These are phyloP conservation scores for Davidsoniella australis DNA, from an alignment of 2,329 filamentous ascomycete genomes.

Conservation along the genomic window DNA sequence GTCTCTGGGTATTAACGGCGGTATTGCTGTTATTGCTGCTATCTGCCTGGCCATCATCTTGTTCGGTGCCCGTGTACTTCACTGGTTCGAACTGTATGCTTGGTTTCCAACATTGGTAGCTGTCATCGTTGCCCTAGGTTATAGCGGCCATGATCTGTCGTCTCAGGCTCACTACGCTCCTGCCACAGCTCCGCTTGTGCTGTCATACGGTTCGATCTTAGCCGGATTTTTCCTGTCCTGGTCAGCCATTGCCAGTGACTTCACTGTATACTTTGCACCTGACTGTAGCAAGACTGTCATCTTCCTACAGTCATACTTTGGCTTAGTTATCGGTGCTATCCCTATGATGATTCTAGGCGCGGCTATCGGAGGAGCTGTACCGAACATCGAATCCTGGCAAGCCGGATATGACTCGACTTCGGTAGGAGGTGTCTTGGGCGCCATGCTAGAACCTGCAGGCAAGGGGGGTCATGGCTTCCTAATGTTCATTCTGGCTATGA, in stretches of 20 bases:
- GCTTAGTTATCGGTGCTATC: slow-evolving; percentile 12
- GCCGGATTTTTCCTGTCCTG: slow-evolving; percentile 28
- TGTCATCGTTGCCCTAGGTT: slow-evolving; percentile 24
- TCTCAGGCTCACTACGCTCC: slow-evolving; percentile 20
- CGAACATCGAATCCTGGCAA: slow-evolving; percentile 15
- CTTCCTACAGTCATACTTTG: slow-evolving; percentile 6
- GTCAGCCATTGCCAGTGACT: slow-evolving; percentile 24
- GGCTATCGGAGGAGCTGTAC: slow-evolving; percentile 18
- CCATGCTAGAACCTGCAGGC: slow-evolving; percentile 15
- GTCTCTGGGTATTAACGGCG: slow-evolving; percentile 25
- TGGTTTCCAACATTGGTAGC: slow-evolving; percentile 28
- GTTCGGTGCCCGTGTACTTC: slow-evolving; percentile 27
- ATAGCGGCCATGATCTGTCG: slow-evolving; percentile 22
- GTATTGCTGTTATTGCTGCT: slow-evolving; percentile 31
- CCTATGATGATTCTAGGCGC: slow-evolving; percentile 21
- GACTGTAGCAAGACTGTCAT: slow-evolving; percentile 5
- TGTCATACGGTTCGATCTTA: slow-evolving; percentile 24
- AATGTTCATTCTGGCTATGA: slow-evolving; percentile 22
- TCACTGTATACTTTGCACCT: slow-evolving; percentile 22
- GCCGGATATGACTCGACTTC: slow-evolving; percentile 13
- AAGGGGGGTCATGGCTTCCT: slow-evolving; percentile 20
- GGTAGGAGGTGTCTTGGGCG: slow-evolving; percentile 16
- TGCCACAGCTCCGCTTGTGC: slow-evolving; percentile 10
- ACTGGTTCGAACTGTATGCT: slow-evolving; percentile 29
- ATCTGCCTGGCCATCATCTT: slow-evolving; percentile 29